Evolutionary conservation across 2,329 filamentous ascomycete species (phyloP).

Genomic region (Trichothecium sympodiale): DNA sequence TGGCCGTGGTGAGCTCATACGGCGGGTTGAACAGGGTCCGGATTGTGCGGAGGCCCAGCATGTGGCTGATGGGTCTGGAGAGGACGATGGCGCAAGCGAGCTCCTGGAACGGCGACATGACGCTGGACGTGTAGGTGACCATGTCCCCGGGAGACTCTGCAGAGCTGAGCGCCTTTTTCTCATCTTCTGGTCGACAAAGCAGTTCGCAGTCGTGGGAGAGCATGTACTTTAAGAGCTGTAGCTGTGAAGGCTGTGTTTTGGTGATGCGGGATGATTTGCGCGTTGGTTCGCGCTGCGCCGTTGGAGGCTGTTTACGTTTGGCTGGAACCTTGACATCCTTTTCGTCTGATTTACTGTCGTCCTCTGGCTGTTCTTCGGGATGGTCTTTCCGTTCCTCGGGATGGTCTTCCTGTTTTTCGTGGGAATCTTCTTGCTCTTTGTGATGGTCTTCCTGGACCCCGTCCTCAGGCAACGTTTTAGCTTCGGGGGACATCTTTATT

Average conservation of each 20-base stretch:
- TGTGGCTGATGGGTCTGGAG: constrained; percentile 30
- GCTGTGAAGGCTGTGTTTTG: neutral
- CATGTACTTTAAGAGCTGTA: constrained; percentile 3
- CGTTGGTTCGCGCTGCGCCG: no score
- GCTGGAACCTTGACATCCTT: no score
- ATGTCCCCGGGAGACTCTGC: neutral
- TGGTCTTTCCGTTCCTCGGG: no score
- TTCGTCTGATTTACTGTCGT: no score
- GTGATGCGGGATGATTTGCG: constrained; percentile 1
- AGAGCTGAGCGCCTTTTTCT: neutral
- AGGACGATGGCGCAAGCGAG: constrained; percentile 30
- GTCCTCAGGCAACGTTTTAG: no score
- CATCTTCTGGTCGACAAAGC: constrained; percentile 1
- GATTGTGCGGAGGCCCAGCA: constrained; percentile 28
- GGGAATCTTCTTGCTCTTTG: no score
- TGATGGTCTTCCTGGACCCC: no score
- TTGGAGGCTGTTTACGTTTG: no score
- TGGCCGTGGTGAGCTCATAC: constrained; percentile 14
- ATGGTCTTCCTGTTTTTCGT: no score
- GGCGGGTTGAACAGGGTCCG: constrained; percentile 31
- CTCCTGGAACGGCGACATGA: constrained; percentile 29
- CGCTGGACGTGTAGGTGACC: constrained; percentile 4
- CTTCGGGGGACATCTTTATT: no score
- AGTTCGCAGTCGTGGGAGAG: neutral
- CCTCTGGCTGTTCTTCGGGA: no score